Evolutionary conservation across 352 stramenopile genomes (phyloP).

Genomic region (Globisporangium sylvaticum): DNA sequence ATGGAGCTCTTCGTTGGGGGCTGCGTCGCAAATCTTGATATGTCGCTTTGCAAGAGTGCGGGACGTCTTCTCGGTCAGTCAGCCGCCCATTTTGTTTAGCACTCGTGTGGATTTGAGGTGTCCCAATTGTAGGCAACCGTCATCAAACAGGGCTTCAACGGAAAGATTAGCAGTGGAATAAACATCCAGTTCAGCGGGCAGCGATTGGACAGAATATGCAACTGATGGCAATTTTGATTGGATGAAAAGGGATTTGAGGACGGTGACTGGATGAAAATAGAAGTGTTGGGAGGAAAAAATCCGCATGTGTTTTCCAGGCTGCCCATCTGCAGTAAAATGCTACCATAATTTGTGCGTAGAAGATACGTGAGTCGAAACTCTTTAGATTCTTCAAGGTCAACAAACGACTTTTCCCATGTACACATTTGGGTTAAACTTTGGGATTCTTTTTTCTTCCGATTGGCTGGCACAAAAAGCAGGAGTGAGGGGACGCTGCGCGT

Average conservation of each 20-base stretch:
- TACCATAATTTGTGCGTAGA: background rate
- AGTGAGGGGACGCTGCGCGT: background rate
- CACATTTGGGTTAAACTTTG: background rate
- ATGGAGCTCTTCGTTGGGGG: background rate
- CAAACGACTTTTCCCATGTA: background rate
- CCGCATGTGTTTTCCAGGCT: no score
- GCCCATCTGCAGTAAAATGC: background rate
- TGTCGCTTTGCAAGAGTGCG: background rate
- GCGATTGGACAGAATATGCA: background rate
- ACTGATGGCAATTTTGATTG: no score
- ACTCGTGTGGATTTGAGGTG: background rate
- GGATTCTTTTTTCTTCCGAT: background rate
- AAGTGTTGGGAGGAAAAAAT: no score
- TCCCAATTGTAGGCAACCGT: background rate
- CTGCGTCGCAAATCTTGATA: background rate
- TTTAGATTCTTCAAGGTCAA: no score
- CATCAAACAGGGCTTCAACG: background rate
- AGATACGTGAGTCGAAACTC: no score
- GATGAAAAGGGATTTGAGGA: no score
- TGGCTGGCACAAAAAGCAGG: background rate
- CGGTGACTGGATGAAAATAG: no score
- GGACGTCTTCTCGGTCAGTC: no score
- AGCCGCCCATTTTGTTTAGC: background rate
- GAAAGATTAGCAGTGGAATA: background rate
- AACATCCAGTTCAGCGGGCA: background rate